Evolutionary conservation across 495 filamentous ascomycete species (phyloP), one percentile per base, ranked within the genome.

Genomic region (Haplographium delicatum): DNA sequence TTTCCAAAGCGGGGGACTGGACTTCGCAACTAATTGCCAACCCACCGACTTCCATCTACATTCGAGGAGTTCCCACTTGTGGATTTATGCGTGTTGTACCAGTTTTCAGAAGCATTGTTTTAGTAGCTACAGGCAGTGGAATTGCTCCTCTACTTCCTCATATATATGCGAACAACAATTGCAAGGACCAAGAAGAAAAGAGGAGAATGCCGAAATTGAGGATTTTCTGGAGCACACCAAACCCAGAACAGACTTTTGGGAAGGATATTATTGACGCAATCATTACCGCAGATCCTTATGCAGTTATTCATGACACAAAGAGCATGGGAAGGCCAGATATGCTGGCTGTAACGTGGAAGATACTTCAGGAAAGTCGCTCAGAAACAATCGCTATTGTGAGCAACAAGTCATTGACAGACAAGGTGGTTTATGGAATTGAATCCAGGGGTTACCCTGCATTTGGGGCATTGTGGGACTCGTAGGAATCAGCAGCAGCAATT

Each of bases 1-100:
- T 88, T 10, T 84, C 81, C 45, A 78, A 79, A 39, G 85, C 83
- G 10, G 85, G 85, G 22, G 84, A 88, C 67, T 89, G 83, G 82
- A 89, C 85, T 2, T 52, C 63, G 3, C 58, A 62, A 25, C 65
- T 65, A 10, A 85, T 86, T 65, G 58, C 71, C 22, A 59, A 73
- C 26, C 75, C 77, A 5, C 80, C 79, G 22, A 74, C 63, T 4
- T 44, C 61, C 31, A 55, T 82, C 18, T 83, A 74, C 74, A 61
- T 73, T 16, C 63, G 73, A 10, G 74, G 75, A 15, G 58, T 69
- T 39, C 70, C 70, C 7, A 68, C 80, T 31, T 73, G 69, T 34
- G 84, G 84, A 35, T 78, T 87, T 16, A 72, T 85, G 44, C 77
- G 78, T 40, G 73, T 82, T 39, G 81, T 83, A 57, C 67, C 72